These are phyloP conservation scores for Linum tenue DNA, from an alignment of 345 rosid genomes.

Conservation along the genomic window DNA sequence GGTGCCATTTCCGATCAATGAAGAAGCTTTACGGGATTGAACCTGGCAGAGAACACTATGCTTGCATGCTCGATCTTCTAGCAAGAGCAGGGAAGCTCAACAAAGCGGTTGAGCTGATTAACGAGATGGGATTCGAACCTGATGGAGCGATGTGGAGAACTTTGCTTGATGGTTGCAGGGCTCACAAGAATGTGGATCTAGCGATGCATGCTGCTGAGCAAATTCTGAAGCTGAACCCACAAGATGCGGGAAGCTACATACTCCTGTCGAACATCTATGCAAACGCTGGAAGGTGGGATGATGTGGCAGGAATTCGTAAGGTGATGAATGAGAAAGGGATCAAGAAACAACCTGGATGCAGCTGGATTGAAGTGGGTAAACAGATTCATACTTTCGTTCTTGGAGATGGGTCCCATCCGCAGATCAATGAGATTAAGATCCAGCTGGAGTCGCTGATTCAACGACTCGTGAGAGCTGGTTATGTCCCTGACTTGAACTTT, in stretches of 20 bases:
- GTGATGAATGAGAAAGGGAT: slow-evolving; percentile 41
- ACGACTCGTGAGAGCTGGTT: slow-evolving; percentile 38
- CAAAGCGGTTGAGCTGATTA: slow-evolving; percentile 46
- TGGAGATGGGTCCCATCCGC: slow-evolving; percentile 58
- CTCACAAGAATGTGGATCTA: slow-evolving; percentile 42
- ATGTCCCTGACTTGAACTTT: slow-evolving; percentile 55
- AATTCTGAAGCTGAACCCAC: slow-evolving; percentile 43
- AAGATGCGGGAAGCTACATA: slow-evolving; percentile 57
- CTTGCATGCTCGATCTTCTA: slow-evolving; percentile 71
- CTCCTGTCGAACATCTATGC: slow-evolving; percentile 67
- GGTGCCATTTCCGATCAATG: slow-evolving; percentile 52
- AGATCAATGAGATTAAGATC: slow-evolving; percentile 30
- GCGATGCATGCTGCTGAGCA: slow-evolving; percentile 53
- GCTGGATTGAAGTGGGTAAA: slow-evolving; percentile 64
- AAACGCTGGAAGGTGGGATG: slow-evolving; percentile 51
- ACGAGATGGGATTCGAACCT: slow-evolving; percentile 51
- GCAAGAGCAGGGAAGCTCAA: slow-evolving; percentile 64
- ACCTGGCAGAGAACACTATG: slow-evolving; percentile 61
- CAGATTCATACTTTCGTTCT: slow-evolving; percentile 53
- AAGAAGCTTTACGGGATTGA: slow-evolving; percentile 47
- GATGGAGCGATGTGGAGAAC: slow-evolving; percentile 65
- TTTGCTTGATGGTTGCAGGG: slow-evolving; percentile 56
- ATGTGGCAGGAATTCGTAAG: slow-evolving; percentile 40
- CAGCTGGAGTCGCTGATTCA: slow-evolving; percentile 31
- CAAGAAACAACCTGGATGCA: slow-evolving; percentile 61